Base-by-base conservation (phyloP, 352 stramenopile genomes). In the Blastocystis sp. region DNA sequence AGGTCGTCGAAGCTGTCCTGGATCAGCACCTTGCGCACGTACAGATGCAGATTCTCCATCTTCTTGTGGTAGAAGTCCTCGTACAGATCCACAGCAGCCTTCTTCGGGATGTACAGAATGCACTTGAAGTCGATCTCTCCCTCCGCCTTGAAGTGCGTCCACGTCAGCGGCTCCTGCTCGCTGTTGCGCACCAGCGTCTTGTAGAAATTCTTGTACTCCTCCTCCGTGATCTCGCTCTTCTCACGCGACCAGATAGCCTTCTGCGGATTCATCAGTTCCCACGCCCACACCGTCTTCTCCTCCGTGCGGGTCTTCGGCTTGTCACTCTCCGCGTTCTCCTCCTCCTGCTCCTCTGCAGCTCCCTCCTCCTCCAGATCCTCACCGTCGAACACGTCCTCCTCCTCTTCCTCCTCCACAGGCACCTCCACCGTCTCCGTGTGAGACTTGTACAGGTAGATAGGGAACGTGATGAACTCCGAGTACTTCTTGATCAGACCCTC, bases 61-160 rank as follows among this genome's bases (percentile, higher is more conserved):
- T 94, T 92, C 79, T 94, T 95, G 86, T 90, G 90, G 87, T 97
- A 93, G 79, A 95, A 96, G 24, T 92, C 91, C 36, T 95, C 92
- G 89, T 94, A 96, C 53, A 96, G 54, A 84, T 96, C 91, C 49
- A 87, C 87, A 24, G 93, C 90, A 27, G 95, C 91, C 67, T 93
- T 90, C 14, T 90, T 90, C 21, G 96, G 96, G 4, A 98, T 89
- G 90, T 97, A 99, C 51, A 99, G 87, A 76, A 99, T 97, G 44
- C 93, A 96, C 90, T 97, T 98, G 91, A 99, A 99, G 88, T 99
- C 97, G 72, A 99, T 96, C 87, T 99, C 96, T 85, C 96, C 96
- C 90, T 99, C 96, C 18, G 94, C 96, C 88, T 97, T 95, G 90
- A 99, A 99, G 90, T 99, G 96, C 46, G 94, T 97, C 95, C 96